Conservation (phyloP, 805 yeast species). For the Cyberlindnera saturnus region DNA sequence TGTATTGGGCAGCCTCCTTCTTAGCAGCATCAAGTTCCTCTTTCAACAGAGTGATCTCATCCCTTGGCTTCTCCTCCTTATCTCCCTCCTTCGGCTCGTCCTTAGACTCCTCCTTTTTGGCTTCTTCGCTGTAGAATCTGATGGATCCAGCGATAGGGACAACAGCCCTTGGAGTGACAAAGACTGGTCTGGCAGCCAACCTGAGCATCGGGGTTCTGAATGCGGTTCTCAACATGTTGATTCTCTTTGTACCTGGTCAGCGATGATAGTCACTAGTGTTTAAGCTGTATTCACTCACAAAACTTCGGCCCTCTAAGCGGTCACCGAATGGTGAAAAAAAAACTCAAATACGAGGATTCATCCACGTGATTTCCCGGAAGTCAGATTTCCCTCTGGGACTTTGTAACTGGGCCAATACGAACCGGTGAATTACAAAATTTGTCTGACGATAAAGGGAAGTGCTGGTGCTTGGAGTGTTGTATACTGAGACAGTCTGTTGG, state of each 20-base stretch:
- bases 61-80: conserved; percentile 17
- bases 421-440: too few species aligned
- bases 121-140: conserved; percentile 25
- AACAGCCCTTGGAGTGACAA: conserved; percentile 3
- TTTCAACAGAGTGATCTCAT: conserved; percentile 16
- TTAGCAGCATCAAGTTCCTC: conserved; percentile 19
- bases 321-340: too few species aligned
- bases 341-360: too few species aligned
- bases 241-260: not conserved
- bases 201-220: conserved; percentile 8
- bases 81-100: conserved; percentile 8
- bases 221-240: conserved; percentile 17
- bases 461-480: too few species aligned
- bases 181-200: conserved; percentile 5
- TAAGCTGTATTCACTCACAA: conserved; percentile 2
- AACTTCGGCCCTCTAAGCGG: not conserved
- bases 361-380: too few species aligned
- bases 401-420: too few species aligned
- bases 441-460: too few species aligned
- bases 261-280: not conserved
- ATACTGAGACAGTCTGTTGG: too few species aligned
- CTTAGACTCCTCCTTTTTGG: conserved; percentile 16
- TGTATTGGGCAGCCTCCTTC: conserved; percentile 23
- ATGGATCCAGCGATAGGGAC: conserved; percentile 4
- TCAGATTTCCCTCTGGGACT: too few species aligned